Evolutionary conservation across 2,329 filamentous ascomycete genomes (phyloP).

Genomic region (Talaromyces pinophilus): DNA sequence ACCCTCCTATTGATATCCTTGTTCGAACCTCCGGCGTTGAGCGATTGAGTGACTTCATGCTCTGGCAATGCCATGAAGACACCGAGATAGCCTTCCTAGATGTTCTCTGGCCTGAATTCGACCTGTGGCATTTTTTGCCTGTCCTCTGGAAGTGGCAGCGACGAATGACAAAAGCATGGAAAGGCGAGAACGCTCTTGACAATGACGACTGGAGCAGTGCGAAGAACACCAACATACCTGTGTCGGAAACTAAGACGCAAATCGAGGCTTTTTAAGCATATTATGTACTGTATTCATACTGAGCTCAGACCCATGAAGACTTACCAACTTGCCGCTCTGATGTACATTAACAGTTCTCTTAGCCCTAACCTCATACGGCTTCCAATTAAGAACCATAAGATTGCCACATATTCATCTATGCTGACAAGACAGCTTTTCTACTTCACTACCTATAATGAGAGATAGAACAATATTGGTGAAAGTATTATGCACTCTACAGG

Average conservation of each 20-base stretch:
- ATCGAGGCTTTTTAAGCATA: constrained; percentile 13
- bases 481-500: background rate
- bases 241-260: constrained; percentile 5
- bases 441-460: background rate
- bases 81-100: constrained; percentile 91
- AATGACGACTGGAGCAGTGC: constrained; percentile 30
- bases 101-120: constrained; percentile 94
- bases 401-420: background rate
- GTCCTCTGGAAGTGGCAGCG: constrained; percentile 89
- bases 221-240: constrained; percentile 25
- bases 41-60: constrained; percentile 93
- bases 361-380: background rate
- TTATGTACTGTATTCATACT: background rate
- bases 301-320: background rate
- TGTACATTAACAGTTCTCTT: background rate
- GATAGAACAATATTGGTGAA: background rate
- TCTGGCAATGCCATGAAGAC: constrained; percentile 94
- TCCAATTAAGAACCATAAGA: background rate
- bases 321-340: background rate
- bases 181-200: constrained; percentile 62
- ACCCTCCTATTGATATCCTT: constrained; percentile 86
- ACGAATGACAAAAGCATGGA: constrained; percentile 62
- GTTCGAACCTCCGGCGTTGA: constrained; percentile 91
- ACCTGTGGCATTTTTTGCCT: constrained; percentile 88
- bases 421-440: background rate